A percentile compares a stretch with the other conserved stretches of the same genome.
Evolutionary conservation across 192 early-diverging fungal genomes (phyloP).

Genomic region (Entomortierella beljakovae): DNA sequence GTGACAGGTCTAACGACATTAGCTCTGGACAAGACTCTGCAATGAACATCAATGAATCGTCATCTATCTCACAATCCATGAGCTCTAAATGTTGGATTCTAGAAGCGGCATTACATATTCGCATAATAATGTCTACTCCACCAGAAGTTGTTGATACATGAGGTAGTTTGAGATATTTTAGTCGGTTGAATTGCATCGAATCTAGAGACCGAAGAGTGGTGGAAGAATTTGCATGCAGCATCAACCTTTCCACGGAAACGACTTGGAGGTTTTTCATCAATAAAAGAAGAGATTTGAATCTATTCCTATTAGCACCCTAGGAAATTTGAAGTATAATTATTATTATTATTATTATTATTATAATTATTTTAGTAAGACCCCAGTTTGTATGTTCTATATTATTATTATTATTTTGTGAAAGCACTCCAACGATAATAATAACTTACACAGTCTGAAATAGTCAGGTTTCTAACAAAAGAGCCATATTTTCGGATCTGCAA

Average conservation of each 20-base stretch:
- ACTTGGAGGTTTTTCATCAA: constrained; percentile 26
- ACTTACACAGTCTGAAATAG: constrained; percentile 45
- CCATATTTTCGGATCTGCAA: constrained; percentile 23
- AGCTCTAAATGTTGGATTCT: constrained; percentile 25
- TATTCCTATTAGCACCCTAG: constrained; percentile 26
- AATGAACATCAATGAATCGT: constrained; percentile 5
- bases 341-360: too few species aligned
- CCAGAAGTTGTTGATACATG: constrained; percentile 16
- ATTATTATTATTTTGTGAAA: too few species aligned
- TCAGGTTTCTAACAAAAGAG: constrained; percentile 10
- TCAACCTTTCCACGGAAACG: constrained; percentile 26
- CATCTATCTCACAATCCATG: constrained; percentile 43
- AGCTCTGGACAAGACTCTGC: constrained; percentile 20
- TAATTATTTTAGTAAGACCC: too few species aligned
- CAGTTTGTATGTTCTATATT: too few species aligned
- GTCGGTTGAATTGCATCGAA: background rate
- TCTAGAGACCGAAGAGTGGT: constrained; percentile 12
- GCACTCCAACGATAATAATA: background rate
- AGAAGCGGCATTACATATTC: constrained; percentile 5
- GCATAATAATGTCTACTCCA: constrained; percentile 13
- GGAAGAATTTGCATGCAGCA: constrained; percentile 9
- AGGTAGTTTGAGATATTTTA: constrained; percentile 21
- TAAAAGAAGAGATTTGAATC: constrained; percentile 11
- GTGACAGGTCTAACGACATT: constrained; percentile 31
- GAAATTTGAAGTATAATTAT: background rate